These are phyloP conservation scores for Barnettozyma wickerhamii DNA, from an alignment of 805 yeast genomes.

Conservation along the genomic window DNA sequence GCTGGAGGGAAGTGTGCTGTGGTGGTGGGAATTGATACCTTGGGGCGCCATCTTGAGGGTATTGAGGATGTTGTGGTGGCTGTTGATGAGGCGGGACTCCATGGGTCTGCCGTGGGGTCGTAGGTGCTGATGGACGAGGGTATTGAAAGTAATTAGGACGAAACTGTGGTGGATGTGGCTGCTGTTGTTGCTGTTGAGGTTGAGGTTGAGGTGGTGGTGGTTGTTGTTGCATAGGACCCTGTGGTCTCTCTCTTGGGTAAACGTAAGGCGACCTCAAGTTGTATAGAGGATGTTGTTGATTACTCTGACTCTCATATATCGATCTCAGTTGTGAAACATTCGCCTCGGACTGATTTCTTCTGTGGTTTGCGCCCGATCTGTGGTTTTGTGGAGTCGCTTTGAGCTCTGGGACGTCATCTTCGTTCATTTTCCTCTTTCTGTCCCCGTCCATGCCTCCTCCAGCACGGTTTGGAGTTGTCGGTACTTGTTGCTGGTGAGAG, in stretches of 20 bases:
- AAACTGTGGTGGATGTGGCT: conserved; percentile 3
- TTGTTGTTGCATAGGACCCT: conserved; percentile 1
- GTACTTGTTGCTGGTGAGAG: neutral
- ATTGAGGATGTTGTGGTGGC: neutral
- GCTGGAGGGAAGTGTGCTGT: conserved; percentile 6
- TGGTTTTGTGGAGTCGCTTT: neutral
- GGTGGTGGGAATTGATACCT: conserved; percentile 1
- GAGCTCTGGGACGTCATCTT: conserved; percentile 1
- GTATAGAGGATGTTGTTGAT: conserved; percentile 1
- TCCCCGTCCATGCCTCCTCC: conserved; percentile 1
- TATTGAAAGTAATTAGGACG: conserved; percentile 8
- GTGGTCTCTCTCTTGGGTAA: conserved; percentile 6
- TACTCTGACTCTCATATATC: conserved; percentile 17
- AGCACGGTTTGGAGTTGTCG: conserved; percentile 4
- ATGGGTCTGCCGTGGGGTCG: conserved; percentile 1
- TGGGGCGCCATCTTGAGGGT: neutral
- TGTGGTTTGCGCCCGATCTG: conserved; percentile 9
- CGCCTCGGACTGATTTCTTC: conserved; percentile 28
- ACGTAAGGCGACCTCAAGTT: conserved; percentile 14
- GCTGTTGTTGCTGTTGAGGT: conserved; percentile 7
- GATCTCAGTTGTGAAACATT: conserved; percentile 23
- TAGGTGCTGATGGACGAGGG: conserved; percentile 1
- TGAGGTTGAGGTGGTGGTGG: conserved; percentile 8
- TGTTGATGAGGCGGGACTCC: neutral
- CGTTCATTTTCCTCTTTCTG: conserved; percentile 5